A percentile compares a stretch with the other conserved stretches of the same genome.
These are phyloP conservation scores for Sarcomyxa edulis DNA, from an alignment of 768 basidiomycete genomes.

Conservation along the genomic window DNA sequence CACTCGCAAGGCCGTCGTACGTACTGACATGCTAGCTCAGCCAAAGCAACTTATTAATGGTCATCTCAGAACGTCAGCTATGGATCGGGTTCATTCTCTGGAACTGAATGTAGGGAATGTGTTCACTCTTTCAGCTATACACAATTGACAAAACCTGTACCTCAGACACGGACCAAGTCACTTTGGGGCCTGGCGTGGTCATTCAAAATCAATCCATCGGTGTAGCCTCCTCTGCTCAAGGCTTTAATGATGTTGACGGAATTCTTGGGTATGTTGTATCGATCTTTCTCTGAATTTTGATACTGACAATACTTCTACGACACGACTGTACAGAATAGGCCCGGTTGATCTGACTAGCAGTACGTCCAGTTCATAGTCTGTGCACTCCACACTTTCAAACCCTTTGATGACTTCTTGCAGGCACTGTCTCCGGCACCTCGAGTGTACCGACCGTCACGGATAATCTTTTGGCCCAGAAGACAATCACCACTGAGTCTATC, in stretches of 20 bases:
- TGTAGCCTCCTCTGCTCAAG: conserved; percentile 42
- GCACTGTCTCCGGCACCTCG: conserved; percentile 33
- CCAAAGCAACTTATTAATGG: neutral
- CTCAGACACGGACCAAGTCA: conserved; percentile 49
- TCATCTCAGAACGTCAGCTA: conserved; percentile 44
- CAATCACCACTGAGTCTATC: conserved; percentile 30
- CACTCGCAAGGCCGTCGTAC: conserved; percentile 44
- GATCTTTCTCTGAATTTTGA: neutral
- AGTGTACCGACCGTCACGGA: conserved; percentile 54
- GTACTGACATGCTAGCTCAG: conserved; percentile 13
- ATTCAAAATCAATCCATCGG: conserved; percentile 60
- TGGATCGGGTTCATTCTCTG: conserved; percentile 59
- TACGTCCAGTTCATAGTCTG: conserved; percentile 28
- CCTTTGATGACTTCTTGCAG: conserved; percentile 2
- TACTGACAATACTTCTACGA: conserved; percentile 23
- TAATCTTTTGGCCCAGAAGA: conserved; percentile 41
- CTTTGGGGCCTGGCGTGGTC: conserved; percentile 41
- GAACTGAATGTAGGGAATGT: conserved; percentile 19
- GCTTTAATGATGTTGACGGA: conserved; percentile 51
- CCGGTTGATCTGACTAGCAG: conserved; percentile 54
- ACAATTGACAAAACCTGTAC: conserved; percentile 22
- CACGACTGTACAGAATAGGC: conserved; percentile 41
- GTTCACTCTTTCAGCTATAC: neutral
- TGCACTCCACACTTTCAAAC: too few species aligned
- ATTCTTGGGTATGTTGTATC: conserved; percentile 59